These are phyloP conservation scores for Striga hermonthica DNA, from an alignment of 305 asterid genomes.

Conservation along the genomic window DNA sequence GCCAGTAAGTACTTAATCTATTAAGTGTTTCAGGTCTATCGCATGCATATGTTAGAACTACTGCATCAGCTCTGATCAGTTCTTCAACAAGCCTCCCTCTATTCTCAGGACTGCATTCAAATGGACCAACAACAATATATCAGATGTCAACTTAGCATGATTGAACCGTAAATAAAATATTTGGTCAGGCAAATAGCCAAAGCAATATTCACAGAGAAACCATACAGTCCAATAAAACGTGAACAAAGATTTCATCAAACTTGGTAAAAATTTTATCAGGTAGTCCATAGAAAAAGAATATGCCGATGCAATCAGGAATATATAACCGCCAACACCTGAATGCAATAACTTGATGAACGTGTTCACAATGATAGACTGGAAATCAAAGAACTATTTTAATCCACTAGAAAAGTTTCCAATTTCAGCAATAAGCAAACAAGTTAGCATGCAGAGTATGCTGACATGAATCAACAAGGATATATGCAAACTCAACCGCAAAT, in stretches of 20 bases:
- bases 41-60: constrained; percentile 90
- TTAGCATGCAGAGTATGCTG: neutral
- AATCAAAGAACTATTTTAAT: neutral
- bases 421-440: neutral
- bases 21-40: constrained; percentile 87
- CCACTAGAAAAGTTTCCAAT: neutral
- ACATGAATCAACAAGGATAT: neutral
- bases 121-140: constrained; percentile 12
- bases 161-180: neutral
- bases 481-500: neutral
- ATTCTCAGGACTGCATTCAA: constrained; percentile 58
- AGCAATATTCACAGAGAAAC: constrained; percentile 18
- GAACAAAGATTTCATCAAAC: constrained; percentile 2
- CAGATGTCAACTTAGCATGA: constrained; percentile 18
- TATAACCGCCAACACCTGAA: neutral
- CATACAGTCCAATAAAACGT: constrained; percentile 1
- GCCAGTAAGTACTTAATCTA: constrained; percentile 89
- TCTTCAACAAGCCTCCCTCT: constrained; percentile 78
- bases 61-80: constrained; percentile 79
- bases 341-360: constrained; percentile 7
- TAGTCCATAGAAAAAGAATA: neutral
- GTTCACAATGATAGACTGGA: neutral
- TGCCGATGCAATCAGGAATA: constrained; percentile 7
- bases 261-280: neutral
- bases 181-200: constrained; percentile 3